These are phyloP conservation scores for Nicotiana noctiflora DNA, from an alignment of 257 asterid genomes.

Conservation along the genomic window DNA sequence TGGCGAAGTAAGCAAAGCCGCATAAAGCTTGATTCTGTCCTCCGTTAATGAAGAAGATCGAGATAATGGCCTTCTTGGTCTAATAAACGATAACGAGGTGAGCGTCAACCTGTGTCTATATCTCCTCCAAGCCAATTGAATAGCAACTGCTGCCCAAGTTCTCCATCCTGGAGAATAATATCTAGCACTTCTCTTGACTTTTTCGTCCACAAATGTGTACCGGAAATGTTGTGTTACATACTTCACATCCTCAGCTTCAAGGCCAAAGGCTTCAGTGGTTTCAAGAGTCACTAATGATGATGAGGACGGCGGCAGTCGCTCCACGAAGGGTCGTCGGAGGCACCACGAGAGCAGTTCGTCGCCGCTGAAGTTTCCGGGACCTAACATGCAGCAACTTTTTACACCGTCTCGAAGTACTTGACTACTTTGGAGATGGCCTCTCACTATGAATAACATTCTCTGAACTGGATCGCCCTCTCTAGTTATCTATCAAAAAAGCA, in stretches of 20 bases:
- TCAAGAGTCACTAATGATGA: slow-evolving; percentile 68
- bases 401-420: slow-evolving; percentile 81
- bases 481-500: slow-evolving; percentile 38
- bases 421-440: slow-evolving; percentile 99
- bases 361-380: slow-evolving; percentile 95
- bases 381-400: slow-evolving; percentile 87
- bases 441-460: slow-evolving; percentile 80
- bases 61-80: slow-evolving; percentile 83
- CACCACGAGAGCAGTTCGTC: slow-evolving; percentile 98
- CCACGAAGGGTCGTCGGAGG: slow-evolving; percentile 74
- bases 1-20: slow-evolving; percentile 85
- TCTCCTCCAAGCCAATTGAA: slow-evolving; percentile 93
- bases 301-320: slow-evolving; percentile 82
- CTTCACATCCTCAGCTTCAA: slow-evolving; percentile 84
- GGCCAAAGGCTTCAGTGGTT: slow-evolving; percentile 86
- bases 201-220: slow-evolving; percentile 83
- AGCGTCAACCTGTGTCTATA: slow-evolving; percentile 69
- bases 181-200: slow-evolving; percentile 84
- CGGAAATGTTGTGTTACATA: slow-evolving; percentile 96
- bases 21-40: slow-evolving; percentile 80
- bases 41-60: slow-evolving; percentile 82
- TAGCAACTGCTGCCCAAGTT: slow-evolving; percentile 94
- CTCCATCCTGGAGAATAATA: slow-evolving; percentile 98
- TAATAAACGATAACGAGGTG: slow-evolving; percentile 70
- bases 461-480: slow-evolving; percentile 96